A percentile compares a stretch with the other conserved stretches of the same genome.
Evolutionary conservation across 352 stramenopile genomes (phyloP).

Genomic region (Lagenidium giganteum): DNA sequence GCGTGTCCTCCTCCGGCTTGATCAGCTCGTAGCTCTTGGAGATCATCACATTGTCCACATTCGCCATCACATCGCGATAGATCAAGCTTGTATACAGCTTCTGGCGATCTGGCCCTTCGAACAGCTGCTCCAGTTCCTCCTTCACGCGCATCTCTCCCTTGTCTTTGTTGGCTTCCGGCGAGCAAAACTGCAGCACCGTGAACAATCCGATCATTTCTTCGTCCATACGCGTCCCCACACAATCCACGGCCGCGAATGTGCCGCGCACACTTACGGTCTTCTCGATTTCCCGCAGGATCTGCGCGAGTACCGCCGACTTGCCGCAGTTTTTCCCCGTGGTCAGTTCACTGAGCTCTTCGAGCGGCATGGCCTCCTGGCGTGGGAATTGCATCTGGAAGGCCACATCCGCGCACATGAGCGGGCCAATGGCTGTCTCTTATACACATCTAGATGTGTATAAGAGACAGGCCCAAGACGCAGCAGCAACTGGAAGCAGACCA

Average conservation of each 20-base stretch:
- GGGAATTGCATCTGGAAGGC: slow-evolving; percentile 7
- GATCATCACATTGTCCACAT: slow-evolving; percentile 2
- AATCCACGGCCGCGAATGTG: slow-evolving; percentile 7
- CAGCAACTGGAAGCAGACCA: slow-evolving; percentile 21
- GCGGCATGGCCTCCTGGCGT: slow-evolving; percentile 7
- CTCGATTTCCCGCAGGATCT: background rate
- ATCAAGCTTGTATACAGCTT: slow-evolving; percentile 4
- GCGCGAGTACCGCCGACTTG: slow-evolving; percentile 3
- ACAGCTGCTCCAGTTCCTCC: background rate
- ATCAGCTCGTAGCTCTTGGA: slow-evolving; percentile 10
- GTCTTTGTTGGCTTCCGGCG: background rate
- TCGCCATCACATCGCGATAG: slow-evolving; percentile 6
- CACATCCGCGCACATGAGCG: no score
- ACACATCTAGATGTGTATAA: no score
- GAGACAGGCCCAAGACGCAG: slow-evolving; percentile 22
- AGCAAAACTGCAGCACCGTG: slow-evolving; percentile 10
- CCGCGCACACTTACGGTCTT: background rate
- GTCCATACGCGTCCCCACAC: slow-evolving; percentile 17
- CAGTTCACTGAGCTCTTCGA: slow-evolving; percentile 20
- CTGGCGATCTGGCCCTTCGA: background rate
- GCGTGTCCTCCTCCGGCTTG: slow-evolving; percentile 1
- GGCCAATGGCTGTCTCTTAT: no score
- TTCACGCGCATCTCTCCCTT: background rate
- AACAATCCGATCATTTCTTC: slow-evolving; percentile 11
- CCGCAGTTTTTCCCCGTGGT: slow-evolving; percentile 17